A percentile compares a stretch with the other conserved stretches of the same genome.
Conservation (phyloP, 1,139 yeast species). For the Candida neerlandica region DNA sequence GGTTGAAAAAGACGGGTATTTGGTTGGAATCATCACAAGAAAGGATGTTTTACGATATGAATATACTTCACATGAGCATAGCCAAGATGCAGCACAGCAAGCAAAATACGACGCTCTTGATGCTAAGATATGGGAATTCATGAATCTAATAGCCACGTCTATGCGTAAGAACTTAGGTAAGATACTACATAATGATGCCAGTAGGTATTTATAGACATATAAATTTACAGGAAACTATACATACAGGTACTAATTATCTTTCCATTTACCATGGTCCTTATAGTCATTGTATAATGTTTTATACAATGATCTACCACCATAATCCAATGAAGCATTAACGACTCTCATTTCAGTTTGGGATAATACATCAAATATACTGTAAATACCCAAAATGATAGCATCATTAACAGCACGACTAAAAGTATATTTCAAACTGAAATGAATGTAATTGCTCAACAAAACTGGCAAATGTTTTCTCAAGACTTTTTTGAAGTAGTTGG, state of each 20-base stretch:
- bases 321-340: constrained; percentile 71
- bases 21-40: constrained; percentile 65
- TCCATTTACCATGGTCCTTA: constrained; percentile 83
- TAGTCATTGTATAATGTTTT: constrained; percentile 71
- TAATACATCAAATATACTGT: constrained; percentile 65
- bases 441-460: constrained; percentile 58
- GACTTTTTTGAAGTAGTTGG: constrained; percentile 56
- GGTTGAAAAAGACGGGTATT: constrained; percentile 55
- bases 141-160: constrained; percentile 27
- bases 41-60: constrained; percentile 68
- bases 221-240: constrained; percentile 8
- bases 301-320: constrained; percentile 69
- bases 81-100: constrained; percentile 11
- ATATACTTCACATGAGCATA: constrained; percentile 28
- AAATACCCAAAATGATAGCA: constrained; percentile 59
- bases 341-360: constrained; percentile 67
- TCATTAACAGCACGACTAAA: constrained; percentile 52
- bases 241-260: constrained; percentile 39
- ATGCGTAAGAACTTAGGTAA: constrained; percentile 30
- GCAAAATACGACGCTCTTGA: constrained; percentile 29
- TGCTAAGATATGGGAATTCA: constrained; percentile 39
- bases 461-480: constrained; percentile 67
- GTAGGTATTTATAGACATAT: constrained; percentile 20
- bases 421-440: constrained; percentile 51
- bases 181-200: constrained; percentile 34